Base-by-base conservation (phyloP, 352 stramenopile genomes). In the Phytophthora podocarpi region DNA sequence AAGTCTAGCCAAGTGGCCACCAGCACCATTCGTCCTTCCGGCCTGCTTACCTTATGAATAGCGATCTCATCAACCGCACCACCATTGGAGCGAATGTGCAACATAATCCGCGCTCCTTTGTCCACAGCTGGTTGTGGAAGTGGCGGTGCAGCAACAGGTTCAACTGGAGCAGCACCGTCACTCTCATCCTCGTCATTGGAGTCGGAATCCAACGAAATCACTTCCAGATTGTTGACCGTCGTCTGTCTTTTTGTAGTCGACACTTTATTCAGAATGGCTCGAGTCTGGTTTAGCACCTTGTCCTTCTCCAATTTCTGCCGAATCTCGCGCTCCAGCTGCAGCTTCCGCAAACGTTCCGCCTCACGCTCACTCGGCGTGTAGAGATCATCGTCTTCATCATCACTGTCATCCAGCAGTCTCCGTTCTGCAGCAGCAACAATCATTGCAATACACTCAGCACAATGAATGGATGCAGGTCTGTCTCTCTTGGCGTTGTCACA, bases 61-160 rank as follows among this genome's bases (percentile, higher is more conserved):
- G 50, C 23, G 28, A 91, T 69, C 20, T 90, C 78, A 36, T 90
- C 80, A 2, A 75, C 72, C 43, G 51, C 59, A 6, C 55, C 60
- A 24, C 82, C 82, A 46, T 91, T 91, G 2, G 80, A 87, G 10
- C 80, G 82, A 43, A 91, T 60, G 26, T 78, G 70, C 5, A 91
- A 57, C 16, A 67, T 53, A 21, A 91, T 75, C 3, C 74, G 76
- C 20, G 83, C 64, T 48, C 80, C 82, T 69, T 84, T 87, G 43
- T 83, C 67, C 23, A 57, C 42, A 32, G 12, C 24, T 36, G 37
- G 37, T 8, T 56, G 51, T 9, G 28, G 15, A 28, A 20, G 45
- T 5, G 37, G 30, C 32, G 18, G 39, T 30, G 32, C 47, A 10
- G 32, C 47, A 10, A 58, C 39, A 20, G 45, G 16, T 21, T 65